phyloP scores from a whole-genome alignment of 1,284 basidiomycete species.

The Mrakiaceae sp. region DNA sequence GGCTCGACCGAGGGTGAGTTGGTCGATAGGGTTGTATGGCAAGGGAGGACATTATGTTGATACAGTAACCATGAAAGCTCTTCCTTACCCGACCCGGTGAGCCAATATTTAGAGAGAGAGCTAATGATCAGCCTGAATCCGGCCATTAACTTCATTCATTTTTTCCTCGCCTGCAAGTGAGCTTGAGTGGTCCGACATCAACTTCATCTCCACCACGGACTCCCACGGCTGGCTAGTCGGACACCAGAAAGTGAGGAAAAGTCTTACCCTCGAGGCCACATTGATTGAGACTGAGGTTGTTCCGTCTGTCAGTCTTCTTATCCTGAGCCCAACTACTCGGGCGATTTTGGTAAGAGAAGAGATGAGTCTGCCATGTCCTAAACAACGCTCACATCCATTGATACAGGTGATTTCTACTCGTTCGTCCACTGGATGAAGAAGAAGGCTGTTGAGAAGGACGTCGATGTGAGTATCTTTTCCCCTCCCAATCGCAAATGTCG shows the following conservation, averaged over 20 bases:
- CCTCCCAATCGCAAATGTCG: too few relatives aligned
- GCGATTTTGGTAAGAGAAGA: conserved; percentile 19
- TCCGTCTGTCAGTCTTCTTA: background rate
- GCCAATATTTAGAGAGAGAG: too few relatives aligned
- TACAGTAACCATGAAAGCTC: background rate
- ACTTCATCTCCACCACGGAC: conserved; percentile 5
- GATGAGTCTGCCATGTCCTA: too few relatives aligned
- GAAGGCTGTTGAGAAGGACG: conserved; percentile 19
- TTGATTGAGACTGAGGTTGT: too few relatives aligned
- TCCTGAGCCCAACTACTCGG: conserved; percentile 22
- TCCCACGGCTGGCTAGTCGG: conserved; percentile 27
- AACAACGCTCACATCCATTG: too few relatives aligned
- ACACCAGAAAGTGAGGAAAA: conserved; percentile 16
- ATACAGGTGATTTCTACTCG: conserved; percentile 21
- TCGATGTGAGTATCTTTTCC: conserved; percentile 15
- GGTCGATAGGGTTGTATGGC: background rate
- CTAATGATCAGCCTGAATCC: background rate
- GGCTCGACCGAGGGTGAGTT: background rate
- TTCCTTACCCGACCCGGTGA: conserved; percentile 3
- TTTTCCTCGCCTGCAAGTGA: background rate
- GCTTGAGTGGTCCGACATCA: background rate
- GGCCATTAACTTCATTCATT: background rate
- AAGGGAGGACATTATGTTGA: too few relatives aligned
- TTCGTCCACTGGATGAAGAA: conserved; percentile 22
- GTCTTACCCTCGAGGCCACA: too few relatives aligned